Base-by-base conservation (phyloP, 2,329 filamentous ascomycete species). In the Ascochyta lentis region DNA sequence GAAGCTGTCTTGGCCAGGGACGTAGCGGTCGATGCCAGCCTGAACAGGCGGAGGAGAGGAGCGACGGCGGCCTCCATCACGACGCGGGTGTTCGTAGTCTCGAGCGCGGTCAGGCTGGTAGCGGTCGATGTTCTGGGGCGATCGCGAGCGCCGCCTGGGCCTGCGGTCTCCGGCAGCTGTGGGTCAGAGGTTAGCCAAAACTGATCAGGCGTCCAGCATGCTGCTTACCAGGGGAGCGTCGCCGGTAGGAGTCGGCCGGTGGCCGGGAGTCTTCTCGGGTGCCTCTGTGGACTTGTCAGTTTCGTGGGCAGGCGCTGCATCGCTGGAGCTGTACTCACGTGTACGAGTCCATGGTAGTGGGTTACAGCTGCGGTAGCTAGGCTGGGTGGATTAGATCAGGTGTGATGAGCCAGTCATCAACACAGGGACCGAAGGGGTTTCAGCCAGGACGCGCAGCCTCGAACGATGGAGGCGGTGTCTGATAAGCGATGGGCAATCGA, bases 1-100 rank as follows among this genome's bases (percentile, higher is more conserved):
- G 23, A 80, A 78, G 54, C 70, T 76, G 49, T 89, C 86, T 63
- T 91, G 88, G 16, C 90, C 89, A 1, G 91, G 91, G 19, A 95
- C 88, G 70, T 95, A 95, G 65, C 91, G 87, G 73, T 96, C 91
- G 62, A 96, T 95, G 55, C 89, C 90, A 54, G 88, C 84, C 27
- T 89, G 77, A 79, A 58, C 71, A 45, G 71, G 88, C 80, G 9
- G 87, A 83, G 71, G 83, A 67, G 65, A 91, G 74, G 84, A 84
- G 39, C 81, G 79, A 34, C 85, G 82, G 54, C 88, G 86, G 50
- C 72, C 73, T 49, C 89, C 86, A 54, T 91, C 87, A 49, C 86
- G 83, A 22, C 64, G 61, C 39, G 85, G 81, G 46, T 81, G 81
- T 67, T 89, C 88, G 49, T 92, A 89, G 61, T 92, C 89, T 65